Evolutionary conservation across 495 filamentous ascomycete genomes (phyloP), one percentile per base, ranked within the genome.

Genomic region (Hyaloscypha finlandica): DNA sequence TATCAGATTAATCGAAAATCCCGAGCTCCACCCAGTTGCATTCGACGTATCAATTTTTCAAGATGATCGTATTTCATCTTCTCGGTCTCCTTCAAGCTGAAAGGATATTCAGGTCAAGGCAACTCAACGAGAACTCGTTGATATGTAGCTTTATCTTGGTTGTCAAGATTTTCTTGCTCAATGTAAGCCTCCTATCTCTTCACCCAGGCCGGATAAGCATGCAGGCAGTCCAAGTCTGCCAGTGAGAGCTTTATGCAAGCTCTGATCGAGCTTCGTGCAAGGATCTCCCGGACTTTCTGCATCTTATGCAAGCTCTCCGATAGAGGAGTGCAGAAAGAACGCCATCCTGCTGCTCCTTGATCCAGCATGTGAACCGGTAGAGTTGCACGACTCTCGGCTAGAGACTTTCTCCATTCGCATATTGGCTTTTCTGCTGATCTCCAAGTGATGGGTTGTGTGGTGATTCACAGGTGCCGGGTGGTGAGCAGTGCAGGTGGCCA

Each of bases 291-390:
- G 42, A 19, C 42, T 29, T 11, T 29, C 19, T 19, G 22, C 22
- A 56, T 16, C 53, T 56, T 25, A 56, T 56, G 53, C 53, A 56
- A 32, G 53, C 53, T 56, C 53, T 56, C 53, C 53, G 16, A 32
- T 29, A 56, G 9, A 9, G 53, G 5, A 19, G 6, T 29, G 53
- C 8, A 19, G 8, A 32, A 29, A 56, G 30, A 68, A 66, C 68
- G 70, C 42, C 51, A 57, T 29, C 56, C 42, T 19, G 55, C 55
- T 29, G 48, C 54, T 48, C 48, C 69, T 14, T 14, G 42, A 48
- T 48, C 11, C 8, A 19, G 42, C 2, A 48, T 52, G 62, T 6
- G 39, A 68, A 8, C n/a, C 61, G 37, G 70, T 61, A 59, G 71
- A 76, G 64, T 58, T 48, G 42, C 42, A 48, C 2, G 42, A 37